phyloP scores from a whole-genome alignment of 306 rosid species.

The Citrullus amarus region DNA sequence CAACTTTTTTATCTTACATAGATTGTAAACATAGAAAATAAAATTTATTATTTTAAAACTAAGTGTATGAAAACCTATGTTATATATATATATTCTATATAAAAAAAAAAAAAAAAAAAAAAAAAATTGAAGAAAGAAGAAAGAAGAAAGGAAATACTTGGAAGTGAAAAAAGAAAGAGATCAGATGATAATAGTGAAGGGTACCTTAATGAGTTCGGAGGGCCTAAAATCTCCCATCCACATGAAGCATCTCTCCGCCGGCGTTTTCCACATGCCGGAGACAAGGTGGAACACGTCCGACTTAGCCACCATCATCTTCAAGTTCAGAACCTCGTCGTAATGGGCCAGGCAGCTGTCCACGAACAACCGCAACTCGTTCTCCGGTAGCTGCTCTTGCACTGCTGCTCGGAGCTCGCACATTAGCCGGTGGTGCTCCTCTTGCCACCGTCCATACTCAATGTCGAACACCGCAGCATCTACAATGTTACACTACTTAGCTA shows the following conservation, averaged over 20 bases:
- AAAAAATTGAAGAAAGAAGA: not conserved
- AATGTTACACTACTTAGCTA: not conserved
- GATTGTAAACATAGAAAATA: too few species aligned
- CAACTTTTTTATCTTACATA: too few species aligned
- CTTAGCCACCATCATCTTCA: conserved; percentile 64
- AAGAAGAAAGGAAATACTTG: not conserved
- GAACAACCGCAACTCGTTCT: conserved; percentile 59
- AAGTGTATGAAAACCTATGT: not conserved
- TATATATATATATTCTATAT: not conserved
- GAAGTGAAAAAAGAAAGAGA: not conserved
- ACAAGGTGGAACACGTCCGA: conserved; percentile 70
- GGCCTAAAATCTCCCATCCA: conserved; percentile 95
- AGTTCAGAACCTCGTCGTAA: conserved; percentile 49
- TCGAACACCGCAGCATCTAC: conserved; percentile 74
- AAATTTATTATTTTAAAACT: not conserved
- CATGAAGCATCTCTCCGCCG: conserved; percentile 89
- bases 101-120: too few species aligned
- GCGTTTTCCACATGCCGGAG: conserved; percentile 91
- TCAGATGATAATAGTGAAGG: not conserved
- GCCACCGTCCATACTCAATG: conserved; percentile 72
- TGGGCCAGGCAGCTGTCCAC: conserved; percentile 70
- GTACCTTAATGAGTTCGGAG: conserved; percentile 88
- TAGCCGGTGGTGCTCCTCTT: conserved; percentile 69
- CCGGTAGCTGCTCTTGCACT: conserved; percentile 65
- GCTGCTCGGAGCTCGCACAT: conserved; percentile 84